Conservation (phyloP, 2,329 filamentous ascomycete genomes). For the Penicillium sp. region DNA sequence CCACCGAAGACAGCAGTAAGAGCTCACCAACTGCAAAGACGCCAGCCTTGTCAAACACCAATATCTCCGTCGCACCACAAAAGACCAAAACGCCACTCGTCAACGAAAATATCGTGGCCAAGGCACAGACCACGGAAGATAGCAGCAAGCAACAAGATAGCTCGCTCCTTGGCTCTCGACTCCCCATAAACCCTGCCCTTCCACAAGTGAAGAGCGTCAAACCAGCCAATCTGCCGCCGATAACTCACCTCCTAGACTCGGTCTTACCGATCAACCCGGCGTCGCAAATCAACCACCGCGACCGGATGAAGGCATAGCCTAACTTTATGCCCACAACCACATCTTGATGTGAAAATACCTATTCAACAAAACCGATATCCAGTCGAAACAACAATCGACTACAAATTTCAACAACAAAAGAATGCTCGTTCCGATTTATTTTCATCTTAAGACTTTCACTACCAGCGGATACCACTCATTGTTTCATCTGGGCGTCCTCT, state of each 20-base stretch:
- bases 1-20: too few species aligned
- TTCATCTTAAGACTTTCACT: not conserved
- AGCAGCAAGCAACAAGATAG: not conserved
- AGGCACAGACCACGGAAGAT: slow-evolving; percentile 15
- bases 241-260: slow-evolving; percentile 27
- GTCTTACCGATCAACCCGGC: slow-evolving; percentile 32
- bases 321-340: not conserved
- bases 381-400: too few species aligned
- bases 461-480: not conserved
- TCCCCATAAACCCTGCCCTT: slow-evolving; percentile 17
- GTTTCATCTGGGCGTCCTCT: not conserved
- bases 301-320: not conserved
- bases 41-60: slow-evolving; percentile 11
- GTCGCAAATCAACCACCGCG: slow-evolving; percentile 1
- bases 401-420: not conserved
- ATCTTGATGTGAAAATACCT: too few species aligned
- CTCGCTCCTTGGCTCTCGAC: slow-evolving; percentile 5
- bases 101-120: not conserved
- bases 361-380: too few species aligned
- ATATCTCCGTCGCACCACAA: not conserved
- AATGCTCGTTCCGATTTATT: not conserved
- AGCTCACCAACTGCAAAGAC: slow-evolving; percentile 11
- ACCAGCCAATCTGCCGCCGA: slow-evolving; percentile 10
- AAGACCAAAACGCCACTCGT: not conserved
- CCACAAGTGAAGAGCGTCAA: slow-evolving; percentile 12